Evolutionary conservation across 2,329 filamentous ascomycete genomes (phyloP).

Genomic region (Calycina marina): DNA sequence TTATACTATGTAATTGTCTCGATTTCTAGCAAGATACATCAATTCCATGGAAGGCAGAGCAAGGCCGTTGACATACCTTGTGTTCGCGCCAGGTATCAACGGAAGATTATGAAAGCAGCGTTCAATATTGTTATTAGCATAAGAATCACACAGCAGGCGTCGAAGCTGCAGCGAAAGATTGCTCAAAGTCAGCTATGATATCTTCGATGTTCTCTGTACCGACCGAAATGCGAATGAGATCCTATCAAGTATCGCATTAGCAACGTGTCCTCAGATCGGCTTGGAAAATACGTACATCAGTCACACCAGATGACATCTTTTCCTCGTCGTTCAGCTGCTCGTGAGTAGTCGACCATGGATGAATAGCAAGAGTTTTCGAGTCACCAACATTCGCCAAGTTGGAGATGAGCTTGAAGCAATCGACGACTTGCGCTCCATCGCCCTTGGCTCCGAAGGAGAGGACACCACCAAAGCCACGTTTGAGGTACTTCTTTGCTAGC

Average conservation of each 20-base stretch:
- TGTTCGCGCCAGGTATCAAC: too few relatives aligned
- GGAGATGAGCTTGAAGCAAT: slow-evolving; percentile 87
- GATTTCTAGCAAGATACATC: too few relatives aligned
- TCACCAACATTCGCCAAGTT: slow-evolving; percentile 96
- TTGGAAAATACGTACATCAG: slow-evolving; percentile 36
- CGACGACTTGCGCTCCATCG: slow-evolving; percentile 71
- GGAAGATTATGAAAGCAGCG: too few relatives aligned
- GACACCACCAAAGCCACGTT: slow-evolving; percentile 75
- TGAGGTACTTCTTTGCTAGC: slow-evolving; percentile 73
- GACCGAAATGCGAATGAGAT: slow-evolving; percentile 87
- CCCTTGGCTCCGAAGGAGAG: slow-evolving; percentile 90
- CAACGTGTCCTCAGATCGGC: too few relatives aligned
- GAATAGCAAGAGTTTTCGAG: slow-evolving; percentile 86
- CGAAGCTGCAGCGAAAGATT: slow-evolving; percentile 57
- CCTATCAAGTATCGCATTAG: too few relatives aligned
- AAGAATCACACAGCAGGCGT: too few relatives aligned
- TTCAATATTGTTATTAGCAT: too few relatives aligned
- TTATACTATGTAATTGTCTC: too few relatives aligned
- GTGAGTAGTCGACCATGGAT: slow-evolving; percentile 91
- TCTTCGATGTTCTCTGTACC: slow-evolving; percentile 96
- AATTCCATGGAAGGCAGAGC: too few relatives aligned
- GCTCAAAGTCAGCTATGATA: slow-evolving; percentile 89
- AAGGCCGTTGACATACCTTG: too few relatives aligned
- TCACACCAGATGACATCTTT: slow-evolving; percentile 66
- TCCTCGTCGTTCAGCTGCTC: slow-evolving; percentile 80